Conservation (phyloP, 2,329 filamentous ascomycete species). For the Alternaria consortialis region DNA sequence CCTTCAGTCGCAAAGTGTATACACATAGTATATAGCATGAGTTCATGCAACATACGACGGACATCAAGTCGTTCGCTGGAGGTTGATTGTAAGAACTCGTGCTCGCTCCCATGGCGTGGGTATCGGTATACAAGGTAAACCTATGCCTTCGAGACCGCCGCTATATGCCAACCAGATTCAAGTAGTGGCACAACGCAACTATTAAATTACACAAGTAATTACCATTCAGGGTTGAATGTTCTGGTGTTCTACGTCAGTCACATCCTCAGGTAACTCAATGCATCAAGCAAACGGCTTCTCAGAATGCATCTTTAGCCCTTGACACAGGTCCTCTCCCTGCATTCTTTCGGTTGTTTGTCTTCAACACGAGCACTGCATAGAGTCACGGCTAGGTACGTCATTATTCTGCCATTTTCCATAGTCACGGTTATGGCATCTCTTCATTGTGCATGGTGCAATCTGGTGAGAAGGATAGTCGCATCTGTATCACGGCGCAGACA, state of each 20-base stretch:
- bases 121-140: too few relatives aligned
- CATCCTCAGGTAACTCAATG: too few relatives aligned
- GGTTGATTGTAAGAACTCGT: too few relatives aligned
- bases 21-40: too few relatives aligned
- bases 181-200: background rate
- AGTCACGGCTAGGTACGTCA: background rate
- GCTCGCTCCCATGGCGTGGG: too few relatives aligned
- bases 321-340: background rate
- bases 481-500: slow-evolving; percentile 21
- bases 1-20: too few relatives aligned
- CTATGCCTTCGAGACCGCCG: background rate
- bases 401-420: background rate
- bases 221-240: too few relatives aligned
- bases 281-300: background rate
- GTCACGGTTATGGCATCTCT: background rate
- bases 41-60: too few relatives aligned
- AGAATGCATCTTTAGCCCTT: background rate
- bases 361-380: background rate
- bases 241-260: too few relatives aligned
- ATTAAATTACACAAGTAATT: background rate
- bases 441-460: background rate
- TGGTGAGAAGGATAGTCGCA: slow-evolving; percentile 23
- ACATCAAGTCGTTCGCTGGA: too few relatives aligned
- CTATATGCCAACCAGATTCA: background rate
- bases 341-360: background rate